Evolutionary conservation across 805 yeast species (phyloP).

Genomic region (Jamesozyma gamospora): DNA sequence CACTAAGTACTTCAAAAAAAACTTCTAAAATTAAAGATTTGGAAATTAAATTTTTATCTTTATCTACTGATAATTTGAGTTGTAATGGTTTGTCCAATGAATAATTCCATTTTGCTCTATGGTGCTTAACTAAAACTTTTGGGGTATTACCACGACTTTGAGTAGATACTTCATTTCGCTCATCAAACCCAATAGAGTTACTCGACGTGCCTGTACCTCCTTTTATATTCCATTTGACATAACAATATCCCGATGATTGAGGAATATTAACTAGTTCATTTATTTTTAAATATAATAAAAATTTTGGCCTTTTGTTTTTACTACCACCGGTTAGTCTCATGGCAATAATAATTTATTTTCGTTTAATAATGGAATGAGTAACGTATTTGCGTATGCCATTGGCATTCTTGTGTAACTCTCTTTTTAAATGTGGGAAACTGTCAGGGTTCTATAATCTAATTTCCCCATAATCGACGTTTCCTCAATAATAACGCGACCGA

Average conservation of each 20-base stretch:
- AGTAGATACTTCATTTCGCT: conserved; percentile 1
- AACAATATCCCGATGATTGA: conserved; percentile 59
- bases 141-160: conserved; percentile 34
- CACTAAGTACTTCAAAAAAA: conserved; percentile 30
- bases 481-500: too few species aligned
- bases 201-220: conserved; percentile 33
- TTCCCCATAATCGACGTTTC: too few species aligned
- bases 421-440: too few species aligned
- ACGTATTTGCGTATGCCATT: too few species aligned
- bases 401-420: too few species aligned
- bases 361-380: too few species aligned
- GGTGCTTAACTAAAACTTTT: conserved; percentile 37
- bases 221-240: conserved; percentile 50
- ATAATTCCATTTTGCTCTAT: conserved; percentile 43
- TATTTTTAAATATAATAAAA: conserved; percentile 47
- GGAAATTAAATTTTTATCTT: conserved; percentile 28
- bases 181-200: too few species aligned
- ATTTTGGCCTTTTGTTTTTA: conserved; percentile 44
- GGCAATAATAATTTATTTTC: too few species aligned
- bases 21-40: conserved; percentile 36
- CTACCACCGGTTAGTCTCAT: conserved; percentile 12
- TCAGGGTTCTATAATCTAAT: too few species aligned
- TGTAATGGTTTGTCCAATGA: conserved; percentile 28
- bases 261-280: conserved; percentile 79
- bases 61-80: conserved; percentile 35